Evolutionary conservation across 139 green algal species (phyloP), one percentile per base, ranked within the genome.

Genomic region (Chlamydomonas sp.): DNA sequence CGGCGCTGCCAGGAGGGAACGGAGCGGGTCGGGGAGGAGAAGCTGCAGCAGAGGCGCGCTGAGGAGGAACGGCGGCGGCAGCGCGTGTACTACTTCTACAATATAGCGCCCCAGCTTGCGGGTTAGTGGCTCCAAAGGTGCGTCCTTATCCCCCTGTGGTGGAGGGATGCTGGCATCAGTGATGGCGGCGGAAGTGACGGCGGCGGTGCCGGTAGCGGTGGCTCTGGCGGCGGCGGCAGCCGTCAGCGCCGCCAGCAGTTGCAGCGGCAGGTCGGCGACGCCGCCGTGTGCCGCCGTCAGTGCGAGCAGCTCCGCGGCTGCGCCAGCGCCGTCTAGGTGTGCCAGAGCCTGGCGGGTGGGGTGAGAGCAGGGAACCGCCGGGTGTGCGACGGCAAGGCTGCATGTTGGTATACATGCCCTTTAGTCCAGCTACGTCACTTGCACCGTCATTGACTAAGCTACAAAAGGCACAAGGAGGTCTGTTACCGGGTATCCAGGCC

Each of bases 161-260:
- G 31, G 31, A 49, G 31, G 31, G 31, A 49, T 49, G 31, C 31
- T 49, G 31, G 31, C 31, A 49, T 49, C 31, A 49, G 31, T 49
- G 31, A 49, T 49, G 31, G 31, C 31, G 31, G 31, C 31, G 31
- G 31, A 49, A 49, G 31, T 49, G 31, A 49, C 31, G 31, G 31
- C 31, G 31, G 31, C 49, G 12, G 8, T 2, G 49, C 9, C 60
- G 68, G 60, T 49, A 4, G 60, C 59, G 18, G 63, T 1, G 5
- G 84, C 84, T 58, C n/a, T 18, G 58, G 49, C 66, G 5, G 59
- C 77, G 3, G 84, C 84, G 8, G 59, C 64, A 6, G 72, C 57
- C n/a, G 77, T 78, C 10, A 77, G 3, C 20, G 58, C 84, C 66
- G 67, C 58, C 84, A 89, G 77, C 72, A 89, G 76, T 77, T 83